These are phyloP conservation scores for Metschnikowia shivogae DNA, from an alignment of 805 yeast genomes.

Conservation along the genomic window DNA sequence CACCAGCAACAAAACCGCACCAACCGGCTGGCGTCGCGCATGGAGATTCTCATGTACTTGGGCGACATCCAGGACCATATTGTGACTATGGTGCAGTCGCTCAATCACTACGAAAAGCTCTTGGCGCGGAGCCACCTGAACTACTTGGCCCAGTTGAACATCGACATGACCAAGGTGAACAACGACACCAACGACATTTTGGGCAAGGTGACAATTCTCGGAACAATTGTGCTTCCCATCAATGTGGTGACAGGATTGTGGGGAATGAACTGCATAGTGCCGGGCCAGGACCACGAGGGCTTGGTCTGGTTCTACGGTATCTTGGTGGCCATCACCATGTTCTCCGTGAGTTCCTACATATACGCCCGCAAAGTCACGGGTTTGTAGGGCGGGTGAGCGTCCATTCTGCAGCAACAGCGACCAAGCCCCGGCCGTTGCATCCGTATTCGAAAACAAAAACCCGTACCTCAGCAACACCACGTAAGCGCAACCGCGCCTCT, in stretches of 20 bases:
- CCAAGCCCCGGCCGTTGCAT: too few species aligned
- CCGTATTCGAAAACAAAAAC: not conserved
- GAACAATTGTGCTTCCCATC: constrained; percentile 93
- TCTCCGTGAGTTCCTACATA: constrained; percentile 36
- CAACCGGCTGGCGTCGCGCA: constrained; percentile 46
- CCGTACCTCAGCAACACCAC: not conserved
- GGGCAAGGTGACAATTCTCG: constrained; percentile 88
- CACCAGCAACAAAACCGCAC: constrained; percentile 8
- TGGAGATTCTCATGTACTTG: constrained; percentile 86
- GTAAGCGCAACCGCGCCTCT: not conserved
- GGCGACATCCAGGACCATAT: constrained; percentile 98
- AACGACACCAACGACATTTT: constrained; percentile 95
- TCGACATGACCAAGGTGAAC: constrained; percentile 95
- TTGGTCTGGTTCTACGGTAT: constrained; percentile 42
- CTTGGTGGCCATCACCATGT: constrained; percentile 27
- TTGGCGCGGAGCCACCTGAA: constrained; percentile 94
- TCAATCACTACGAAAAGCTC: constrained; percentile 91
- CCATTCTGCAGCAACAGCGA: not conserved
- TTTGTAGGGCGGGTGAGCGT: constrained; percentile 24
- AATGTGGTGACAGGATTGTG: constrained; percentile 94
- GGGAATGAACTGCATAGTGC: constrained; percentile 98
- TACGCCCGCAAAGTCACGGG: constrained; percentile 41
- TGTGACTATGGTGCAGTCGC: constrained; percentile 92
- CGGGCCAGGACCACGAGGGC: constrained; percentile 65
- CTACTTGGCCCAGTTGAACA: constrained; percentile 92